phyloP scores from a whole-genome alignment of 2,329 filamentous ascomycete species.

The Curvularia verruculosa region DNA sequence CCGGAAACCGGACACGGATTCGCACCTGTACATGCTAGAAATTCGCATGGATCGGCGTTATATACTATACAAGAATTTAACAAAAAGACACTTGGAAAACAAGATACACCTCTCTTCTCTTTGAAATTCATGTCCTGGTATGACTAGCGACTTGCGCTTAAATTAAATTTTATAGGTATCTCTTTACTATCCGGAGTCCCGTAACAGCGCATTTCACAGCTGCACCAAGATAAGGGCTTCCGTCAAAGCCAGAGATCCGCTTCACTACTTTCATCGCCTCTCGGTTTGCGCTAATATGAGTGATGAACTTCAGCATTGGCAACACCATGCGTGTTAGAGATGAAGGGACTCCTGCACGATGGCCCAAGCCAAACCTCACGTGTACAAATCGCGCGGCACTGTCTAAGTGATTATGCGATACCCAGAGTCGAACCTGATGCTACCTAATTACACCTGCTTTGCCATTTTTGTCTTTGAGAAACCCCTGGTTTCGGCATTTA shows the following conservation, averaged over 20 bases:
- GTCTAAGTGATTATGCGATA: no score
- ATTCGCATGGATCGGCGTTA: constrained; percentile 37
- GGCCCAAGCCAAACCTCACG: constrained; percentile 52
- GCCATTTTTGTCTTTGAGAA: no score
- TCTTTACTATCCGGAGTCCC: background rate
- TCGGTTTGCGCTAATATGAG: constrained; percentile 10
- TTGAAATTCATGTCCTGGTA: background rate
- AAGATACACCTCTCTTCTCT: background rate
- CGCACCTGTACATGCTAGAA: constrained; percentile 37
- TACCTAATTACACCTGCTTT: no score
- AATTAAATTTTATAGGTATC: background rate
- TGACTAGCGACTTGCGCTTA: background rate
- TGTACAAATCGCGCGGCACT: constrained; percentile 52
- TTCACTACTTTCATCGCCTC: constrained; percentile 5
- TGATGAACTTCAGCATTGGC: constrained; percentile 2
- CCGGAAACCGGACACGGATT: constrained; percentile 5
- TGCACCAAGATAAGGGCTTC: constrained; percentile 6
- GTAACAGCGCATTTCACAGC: background rate
- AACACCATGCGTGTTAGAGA: constrained; percentile 46
- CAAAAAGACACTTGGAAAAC: constrained; percentile 1
- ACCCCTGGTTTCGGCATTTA: no score
- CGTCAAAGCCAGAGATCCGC: constrained; percentile 13
- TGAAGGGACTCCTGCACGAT: constrained; percentile 50
- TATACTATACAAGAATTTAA: constrained; percentile 14
- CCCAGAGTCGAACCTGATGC: no score